Base-by-base conservation (phyloP, 345 rosid genomes). In the Euphorbia peplus region DNA sequence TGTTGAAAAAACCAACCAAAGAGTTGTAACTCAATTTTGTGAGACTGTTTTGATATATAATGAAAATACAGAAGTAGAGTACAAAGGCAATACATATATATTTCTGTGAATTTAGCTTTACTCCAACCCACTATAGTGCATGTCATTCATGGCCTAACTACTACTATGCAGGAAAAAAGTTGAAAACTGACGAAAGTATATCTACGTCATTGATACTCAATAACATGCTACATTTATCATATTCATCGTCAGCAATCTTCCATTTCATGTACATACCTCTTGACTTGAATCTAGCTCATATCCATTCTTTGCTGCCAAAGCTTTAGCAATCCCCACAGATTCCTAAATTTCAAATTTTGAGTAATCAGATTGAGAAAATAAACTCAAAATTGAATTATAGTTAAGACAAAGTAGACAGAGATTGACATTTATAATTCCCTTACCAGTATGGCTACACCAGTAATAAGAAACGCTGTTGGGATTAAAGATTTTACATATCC, bases 281-380 rank as follows among this genome's bases (percentile, higher is more conserved):
- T 87, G 93, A 84, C 87, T 95, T 67, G 99, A 88, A 77, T 95
- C 98, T 82, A 95, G 73, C 81, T 95, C 98, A 60, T 95, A 95
- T 64, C 98, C 93, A 66, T 92, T 92, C 81, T 88, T 95, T 26
- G 98, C 97, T 59, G 99, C 99, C 79, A 95, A 85, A 62, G 98
- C 98, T 88, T 95, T 95, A 73, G 99, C 98, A 73, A 95, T 95
- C 52, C 99, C 98, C 29, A 95, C 99, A 76, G 98, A 95, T 84
- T 95, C 98, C 98, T 95, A 79, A 83, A 52, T 75, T 70, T 41
- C 22, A 74, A 73, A 51, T 52, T 22, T 52, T 50, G 28, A 26
- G 51, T 62, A 1, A 48, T 41, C 28, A 41, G 71, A 75, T 8
- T 19, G 8, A 50, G 29, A 75, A 54, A 46, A 57, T 57, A 35